Base-by-base conservation (phyloP, 2,329 filamentous ascomycete species). In the Penicillium sp. region DNA sequence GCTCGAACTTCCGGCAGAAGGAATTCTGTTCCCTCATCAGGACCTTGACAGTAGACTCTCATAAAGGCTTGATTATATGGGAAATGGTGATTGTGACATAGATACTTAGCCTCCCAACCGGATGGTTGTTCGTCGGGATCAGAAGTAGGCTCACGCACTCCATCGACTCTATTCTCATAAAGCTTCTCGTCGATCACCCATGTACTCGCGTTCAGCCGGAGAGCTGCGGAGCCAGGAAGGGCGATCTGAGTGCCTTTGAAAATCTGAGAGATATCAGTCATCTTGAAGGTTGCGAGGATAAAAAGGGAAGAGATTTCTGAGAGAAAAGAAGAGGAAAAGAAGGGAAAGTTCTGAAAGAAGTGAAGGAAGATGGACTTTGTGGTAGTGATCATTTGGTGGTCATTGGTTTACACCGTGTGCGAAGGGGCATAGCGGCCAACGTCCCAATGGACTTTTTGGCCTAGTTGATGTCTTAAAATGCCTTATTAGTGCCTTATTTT, bases 21-120 rank as follows among this genome's bases (percentile, higher is more conserved):
- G 44, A 49, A 49, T 42, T 49, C 38, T 18, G 47, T 49, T 49
- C 29, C 47, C 47, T 49, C 30, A 42, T 49, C 38, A 14, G 38
- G 47, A 26, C 38, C 38, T 49, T 49, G 47, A 42, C 47, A 49
- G 38, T 49, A 49, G 38, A 49, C 47, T 42, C 47, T 49, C 38
- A 49, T 49, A 35, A 49, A 49, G 29, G 47, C 47, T 35, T 49
- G 29, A 40, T 32, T 35, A 42, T 27, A 23, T 34, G 38, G 47
- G 29, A 35, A 42, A 34, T 42, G 26, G 29, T 16, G 29, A 35
- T 49, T 16, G 38, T 42, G 47, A 42, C 47, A 49, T 42, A 49
- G 47, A 42, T 49, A 49, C 19, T 49, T 49, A 42, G 47, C 47
- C 38, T 23, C 47, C 47, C 38, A 49, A 49, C 18, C 18, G 38